Percentiles rank a stretch among this genome's conserved stretches.
phyloP scores from a whole-genome alignment of 768 basidiomycete species.

The Amanita muscaria region DNA sequence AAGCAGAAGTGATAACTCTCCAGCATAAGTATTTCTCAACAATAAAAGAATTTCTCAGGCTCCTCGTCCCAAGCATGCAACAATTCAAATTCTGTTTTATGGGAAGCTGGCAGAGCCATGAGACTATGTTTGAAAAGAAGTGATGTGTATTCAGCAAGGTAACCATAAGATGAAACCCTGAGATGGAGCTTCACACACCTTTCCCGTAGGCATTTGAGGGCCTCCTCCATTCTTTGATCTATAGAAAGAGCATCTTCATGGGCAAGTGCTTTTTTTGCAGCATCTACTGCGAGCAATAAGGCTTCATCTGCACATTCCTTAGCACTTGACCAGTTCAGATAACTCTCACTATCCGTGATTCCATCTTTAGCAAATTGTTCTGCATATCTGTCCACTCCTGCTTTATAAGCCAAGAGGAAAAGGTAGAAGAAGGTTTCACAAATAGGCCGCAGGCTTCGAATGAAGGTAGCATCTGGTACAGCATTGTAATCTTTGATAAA shows the following conservation, averaged over 20 bases:
- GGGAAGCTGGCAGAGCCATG: background rate
- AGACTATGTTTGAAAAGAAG: no score
- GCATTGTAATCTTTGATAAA: background rate
- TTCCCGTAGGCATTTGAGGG: slow-evolving; percentile 1
- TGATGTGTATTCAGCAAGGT: background rate
- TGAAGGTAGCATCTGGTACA: background rate
- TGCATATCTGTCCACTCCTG: background rate
- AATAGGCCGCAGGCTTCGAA: background rate
- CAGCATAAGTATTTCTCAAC: no score
- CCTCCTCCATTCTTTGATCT: background rate
- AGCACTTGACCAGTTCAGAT: slow-evolving; percentile 5
- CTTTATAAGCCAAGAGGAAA: background rate
- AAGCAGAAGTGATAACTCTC: no score
- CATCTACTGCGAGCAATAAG: background rate
- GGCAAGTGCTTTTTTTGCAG: background rate
- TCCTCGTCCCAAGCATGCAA: background rate
- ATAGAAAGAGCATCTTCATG: background rate
- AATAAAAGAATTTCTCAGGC: background rate
- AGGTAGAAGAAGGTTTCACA: background rate
- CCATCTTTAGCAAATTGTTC: background rate
- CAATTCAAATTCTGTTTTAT: background rate
- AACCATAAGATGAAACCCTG: background rate
- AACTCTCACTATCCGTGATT: slow-evolving; percentile 1
- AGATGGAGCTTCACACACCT: background rate
- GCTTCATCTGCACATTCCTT: background rate